Conservation (phyloP, 2,329 filamentous ascomycete genomes). For the Remersonia thermophila region DNA sequence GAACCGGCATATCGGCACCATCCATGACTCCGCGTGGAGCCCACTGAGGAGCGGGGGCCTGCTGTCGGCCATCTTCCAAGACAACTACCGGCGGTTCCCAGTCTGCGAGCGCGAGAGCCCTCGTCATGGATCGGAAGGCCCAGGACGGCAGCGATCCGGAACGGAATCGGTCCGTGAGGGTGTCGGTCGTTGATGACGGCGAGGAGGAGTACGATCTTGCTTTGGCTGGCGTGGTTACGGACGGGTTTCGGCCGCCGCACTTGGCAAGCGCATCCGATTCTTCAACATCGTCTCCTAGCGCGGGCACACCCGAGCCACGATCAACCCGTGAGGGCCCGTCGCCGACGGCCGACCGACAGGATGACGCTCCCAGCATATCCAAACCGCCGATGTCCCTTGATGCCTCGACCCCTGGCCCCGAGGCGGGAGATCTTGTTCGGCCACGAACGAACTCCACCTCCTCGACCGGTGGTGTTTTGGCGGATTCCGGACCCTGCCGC, state of each 20-base stretch:
- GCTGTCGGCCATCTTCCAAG: constrained; percentile 4
- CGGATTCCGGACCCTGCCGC: constrained; percentile 53
- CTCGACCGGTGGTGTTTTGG: constrained; percentile 23
- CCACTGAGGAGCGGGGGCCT: constrained; percentile 12
- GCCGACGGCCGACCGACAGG: constrained; percentile 25
- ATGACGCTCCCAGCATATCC: constrained; percentile 35
- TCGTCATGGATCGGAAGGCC: constrained; percentile 30
- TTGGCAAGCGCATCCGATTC: constrained; percentile 6
- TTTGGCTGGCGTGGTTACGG: constrained; percentile 38
- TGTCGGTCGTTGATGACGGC: constrained; percentile 22
- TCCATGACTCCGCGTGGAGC: constrained; percentile 11
- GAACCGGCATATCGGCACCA: not conserved
- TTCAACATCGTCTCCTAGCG: constrained; percentile 16
- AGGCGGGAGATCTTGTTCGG: constrained; percentile 13
- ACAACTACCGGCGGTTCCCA: not conserved
- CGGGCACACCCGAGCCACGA: constrained; percentile 7
- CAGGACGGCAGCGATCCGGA: constrained; percentile 28
- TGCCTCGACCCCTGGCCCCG: constrained; percentile 34
- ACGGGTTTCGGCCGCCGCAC: constrained; percentile 35
- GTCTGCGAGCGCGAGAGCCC: not conserved
- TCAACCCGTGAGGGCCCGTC: constrained; percentile 11
- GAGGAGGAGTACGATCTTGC: constrained; percentile 39
- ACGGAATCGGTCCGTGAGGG: constrained; percentile 30
- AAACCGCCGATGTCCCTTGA: constrained; percentile 40
- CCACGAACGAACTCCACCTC: constrained; percentile 25